Base-by-base conservation (phyloP, 2,329 filamentous ascomycete genomes). In the Fusarium austroafricanum region DNA sequence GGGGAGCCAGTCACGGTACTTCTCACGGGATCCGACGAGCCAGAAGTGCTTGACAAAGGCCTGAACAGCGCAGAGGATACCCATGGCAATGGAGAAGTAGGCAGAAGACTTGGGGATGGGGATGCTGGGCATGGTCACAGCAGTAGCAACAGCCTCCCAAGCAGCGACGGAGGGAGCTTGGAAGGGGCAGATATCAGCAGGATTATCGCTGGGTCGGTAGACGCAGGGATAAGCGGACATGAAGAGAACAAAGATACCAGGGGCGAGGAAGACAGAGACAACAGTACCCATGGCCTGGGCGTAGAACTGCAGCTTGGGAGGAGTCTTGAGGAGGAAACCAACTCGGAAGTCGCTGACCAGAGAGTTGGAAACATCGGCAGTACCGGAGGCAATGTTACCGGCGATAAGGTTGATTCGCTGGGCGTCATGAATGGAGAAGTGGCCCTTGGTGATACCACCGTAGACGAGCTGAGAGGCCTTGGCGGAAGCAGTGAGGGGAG, bases 391-490 rank as follows among this genome's bases (percentile, higher is more conserved):
- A 39, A 88, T 81, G 71, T 81, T 81, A 67, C 89, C 89, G 40
- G 89, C 89, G 31, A 90, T 83, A 29, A 91, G 78, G 80, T 92
- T 92, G 78, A 91, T 83, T 50, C 83, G 81, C 78, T 91, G 89
- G 2, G 89, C 87, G 17, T 85, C 76, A 9, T 78, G 69, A 55
- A 85, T 67, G 2, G 77, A 71, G 76, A 84, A 86, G 66, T 83
- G 79, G 58, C 85, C 81, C 65, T 84, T 83, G 35, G 89, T 90
- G 29, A 88, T 88, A 50, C 86, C 89, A 67, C 89, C 89, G 45
- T 90, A 88, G 55, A 92, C 83, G 57, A 91, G 86, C 79, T 91
- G 89, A 3, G 88, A 89, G 6, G 89, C 89, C 78, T 91, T 92
- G 68, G 88, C 84, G 1, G 87, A 87, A 5, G 89, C 88, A 5